phyloP scores from a whole-genome alignment of 805 yeast genomes.

The Yamadazyma philogaea region DNA sequence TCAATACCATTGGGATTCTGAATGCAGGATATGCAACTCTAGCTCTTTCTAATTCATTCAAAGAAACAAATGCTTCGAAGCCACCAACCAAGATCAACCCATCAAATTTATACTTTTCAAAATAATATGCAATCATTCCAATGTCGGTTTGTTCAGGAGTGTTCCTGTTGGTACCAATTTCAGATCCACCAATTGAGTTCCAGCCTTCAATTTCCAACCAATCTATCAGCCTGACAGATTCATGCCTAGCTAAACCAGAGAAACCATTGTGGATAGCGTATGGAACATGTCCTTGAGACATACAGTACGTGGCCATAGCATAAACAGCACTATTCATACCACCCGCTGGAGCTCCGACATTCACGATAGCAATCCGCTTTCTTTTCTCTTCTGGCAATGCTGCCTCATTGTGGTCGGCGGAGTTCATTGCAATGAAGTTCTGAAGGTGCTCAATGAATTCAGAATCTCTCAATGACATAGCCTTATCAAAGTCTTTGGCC shows the following conservation, averaged over 20 bases:
- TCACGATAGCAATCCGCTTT: slow-evolving; percentile 77
- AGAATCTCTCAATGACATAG: slow-evolving; percentile 82
- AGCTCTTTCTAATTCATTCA: slow-evolving; percentile 76
- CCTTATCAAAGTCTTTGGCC: slow-evolving; percentile 74
- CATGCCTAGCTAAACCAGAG: slow-evolving; percentile 87
- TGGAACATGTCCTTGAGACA: slow-evolving; percentile 88
- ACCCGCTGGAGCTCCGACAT: slow-evolving; percentile 97
- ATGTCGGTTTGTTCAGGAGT: slow-evolving; percentile 75
- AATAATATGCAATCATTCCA: slow-evolving; percentile 89
- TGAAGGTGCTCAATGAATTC: slow-evolving; percentile 79
- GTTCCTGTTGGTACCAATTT: slow-evolving; percentile 91
- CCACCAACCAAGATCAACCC: slow-evolving; percentile 94
- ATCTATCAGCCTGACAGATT: slow-evolving; percentile 64
- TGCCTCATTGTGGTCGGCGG: slow-evolving; percentile 62
- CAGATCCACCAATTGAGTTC: slow-evolving; percentile 91
- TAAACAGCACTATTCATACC: slow-evolving; percentile 91
- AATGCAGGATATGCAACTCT: slow-evolving; percentile 81
- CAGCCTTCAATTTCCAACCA: slow-evolving; percentile 90
- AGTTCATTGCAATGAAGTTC: slow-evolving; percentile 69
- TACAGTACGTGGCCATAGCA: slow-evolving; percentile 85
- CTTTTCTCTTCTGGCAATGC: slow-evolving; percentile 57
- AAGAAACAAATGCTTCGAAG: slow-evolving; percentile 89
- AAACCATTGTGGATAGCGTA: slow-evolving; percentile 91
- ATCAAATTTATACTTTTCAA: slow-evolving; percentile 83
- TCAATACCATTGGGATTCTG: slow-evolving; percentile 87